Evolutionary conservation across 164 flowering plant species (phyloP).

Genomic region (Akebia trifoliata): DNA sequence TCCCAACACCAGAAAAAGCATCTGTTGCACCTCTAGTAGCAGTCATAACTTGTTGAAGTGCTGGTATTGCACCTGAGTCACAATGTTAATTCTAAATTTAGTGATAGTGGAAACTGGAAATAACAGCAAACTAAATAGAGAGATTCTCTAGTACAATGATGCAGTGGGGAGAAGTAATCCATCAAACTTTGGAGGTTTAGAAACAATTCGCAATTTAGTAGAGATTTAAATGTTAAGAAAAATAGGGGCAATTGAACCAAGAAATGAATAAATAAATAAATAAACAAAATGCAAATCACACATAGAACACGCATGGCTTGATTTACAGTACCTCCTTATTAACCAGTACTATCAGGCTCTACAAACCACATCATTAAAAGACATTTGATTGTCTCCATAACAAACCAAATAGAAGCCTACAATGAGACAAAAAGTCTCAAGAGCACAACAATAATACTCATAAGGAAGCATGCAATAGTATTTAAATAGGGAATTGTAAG

Average conservation of each 20-base stretch:
- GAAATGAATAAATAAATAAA: not conserved
- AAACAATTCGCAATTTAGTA: not conserved
- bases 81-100: conserved; percentile 2
- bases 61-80: conserved; percentile 72
- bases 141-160: not conserved
- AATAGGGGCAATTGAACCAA: not conserved
- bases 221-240: not conserved
- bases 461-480: too few species aligned
- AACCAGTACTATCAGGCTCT: too few species aligned
- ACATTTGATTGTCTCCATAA: too few species aligned
- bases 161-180: not conserved
- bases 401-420: too few species aligned
- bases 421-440: too few species aligned
- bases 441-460: too few species aligned
- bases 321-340: too few species aligned
- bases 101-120: not conserved
- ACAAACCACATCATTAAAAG: too few species aligned
- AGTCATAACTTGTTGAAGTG: conserved; percentile 61
- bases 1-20: conserved; percentile 72
- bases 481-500: too few species aligned
- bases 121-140: not conserved
- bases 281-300: too few species aligned
- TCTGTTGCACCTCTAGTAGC: conserved; percentile 91
- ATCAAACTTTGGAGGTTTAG: not conserved
- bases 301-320: too few species aligned